Base-by-base conservation (phyloP, 1,284 basidiomycete species). In the Stereum hirsutum region DNA sequence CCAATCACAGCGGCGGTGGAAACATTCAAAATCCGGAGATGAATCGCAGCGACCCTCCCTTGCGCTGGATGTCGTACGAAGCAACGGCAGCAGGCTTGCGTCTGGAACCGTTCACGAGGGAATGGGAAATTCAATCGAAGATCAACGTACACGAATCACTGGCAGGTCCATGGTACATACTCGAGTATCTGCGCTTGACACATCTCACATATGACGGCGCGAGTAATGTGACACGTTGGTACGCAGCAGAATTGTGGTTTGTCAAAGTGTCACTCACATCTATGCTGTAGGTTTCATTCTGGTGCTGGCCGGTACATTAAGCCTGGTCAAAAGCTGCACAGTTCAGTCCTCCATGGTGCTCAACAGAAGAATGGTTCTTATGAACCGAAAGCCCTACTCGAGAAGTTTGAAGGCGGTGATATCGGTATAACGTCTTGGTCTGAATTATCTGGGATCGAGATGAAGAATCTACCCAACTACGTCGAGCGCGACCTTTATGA, bases 171-270 rank as follows among this genome's bases (percentile, higher is more conserved):
- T 60, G 59, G 61, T 28, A 35, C 12, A 5, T 26, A 2, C 6
- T 60, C 4, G 58, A 63, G 32, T 46, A 47, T 27, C 2, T 61
- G 4, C 59, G 60, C 5, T 47, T 61, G 25, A 60, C 35, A 23
- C 56, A 55, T n/a, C 54, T 56, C 33, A 49, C 52, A 0, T 61
- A 52, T 3, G 47, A 46, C 20, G 50, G 44, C 36, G 49, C 48
- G 10, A 37, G 60, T 23, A 10, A 10, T 19, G 20, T 39, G 11
- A 47, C 49, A 15, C 44, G 30, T 11, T 25, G 30, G 47, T 49
- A 30, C 11, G 42, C 33, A 10, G 27, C 20, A 11, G 21, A 4
- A 26, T 34, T 11, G 6, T 12, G 15, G 30, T 23, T 8, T 27
- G 7, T 17, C 10, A 2, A 3, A 10, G 5, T 14, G 17, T 4